Evolutionary conservation across 2,329 filamentous ascomycete genomes (phyloP), one percentile per base, ranked within the genome.

Genomic region (Aspergillus aculeatus): DNA sequence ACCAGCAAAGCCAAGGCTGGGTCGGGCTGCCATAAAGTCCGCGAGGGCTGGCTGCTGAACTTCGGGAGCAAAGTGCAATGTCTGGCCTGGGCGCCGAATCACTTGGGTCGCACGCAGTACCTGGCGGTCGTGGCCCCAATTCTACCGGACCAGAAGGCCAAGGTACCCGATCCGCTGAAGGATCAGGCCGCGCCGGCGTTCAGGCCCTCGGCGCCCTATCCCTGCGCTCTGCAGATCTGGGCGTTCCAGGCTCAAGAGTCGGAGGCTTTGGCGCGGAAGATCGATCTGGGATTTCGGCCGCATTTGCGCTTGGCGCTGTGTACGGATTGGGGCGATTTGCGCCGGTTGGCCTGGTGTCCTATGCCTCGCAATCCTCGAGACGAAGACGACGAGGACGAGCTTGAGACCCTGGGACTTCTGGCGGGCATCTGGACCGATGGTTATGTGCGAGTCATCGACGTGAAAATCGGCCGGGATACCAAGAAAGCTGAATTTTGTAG

Each of bases 401-500:
- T 63, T 32, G 65, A 68, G 61, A 66, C 67, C 31, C 70, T 86
- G 38, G 84, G 84, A 0, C 71, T 87, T 6, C 75, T 88, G 24
- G 85, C 83, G 4, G 79, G 80, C 11, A 71, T 87, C 1, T 87
- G 82, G 76, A 79, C 77, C n/a, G 86, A 89, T 68, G 86, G 86
- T 5, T 76, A 71, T 50, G 71, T 85, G 4, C 77, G 84, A 58
- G 77, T 88, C 4, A 68, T 88, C 35, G 80, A 85, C 65, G 68
- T 87, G n/a, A 76, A 73, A 54, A 23, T 76, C 48, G 65, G 64
- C 48, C 62, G 64, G 24, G 62, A 68, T 24, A 61, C 69, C 11
- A 60, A 66, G 35, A 61, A 59, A 47, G 71, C 71, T 1, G 72
- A 77, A 65, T 77, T 69, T 54, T 62, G 74, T 77, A 65, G 64